Conservation (phyloP, 139 green algal genomes). For the Micromonas pusilla region DNA sequence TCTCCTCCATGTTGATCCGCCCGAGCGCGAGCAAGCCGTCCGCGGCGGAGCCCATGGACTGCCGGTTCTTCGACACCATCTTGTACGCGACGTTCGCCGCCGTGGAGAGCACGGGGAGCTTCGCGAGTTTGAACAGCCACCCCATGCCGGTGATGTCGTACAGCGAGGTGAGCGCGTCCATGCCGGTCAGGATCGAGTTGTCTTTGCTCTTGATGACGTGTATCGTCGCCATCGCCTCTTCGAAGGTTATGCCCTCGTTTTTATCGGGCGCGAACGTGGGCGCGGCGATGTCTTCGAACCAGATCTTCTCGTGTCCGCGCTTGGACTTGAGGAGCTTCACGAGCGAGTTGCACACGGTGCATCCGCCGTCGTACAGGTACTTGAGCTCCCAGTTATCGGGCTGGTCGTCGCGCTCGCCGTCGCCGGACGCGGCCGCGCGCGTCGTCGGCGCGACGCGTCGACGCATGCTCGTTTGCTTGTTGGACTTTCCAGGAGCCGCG, state of each 20-base stretch:
- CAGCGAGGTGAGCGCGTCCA: constrained; percentile 27
- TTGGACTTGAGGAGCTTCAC: constrained; percentile 4
- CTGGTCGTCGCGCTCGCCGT: neutral
- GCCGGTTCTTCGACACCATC: constrained; percentile 55
- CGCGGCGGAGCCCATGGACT: constrained; percentile 40
- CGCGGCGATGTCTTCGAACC: constrained; percentile 34
- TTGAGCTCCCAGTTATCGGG: constrained; percentile 26
- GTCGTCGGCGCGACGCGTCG: too few species aligned
- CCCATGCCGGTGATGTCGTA: constrained; percentile 53
- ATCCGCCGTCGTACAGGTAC: constrained; percentile 38
- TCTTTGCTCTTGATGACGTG: constrained; percentile 26
- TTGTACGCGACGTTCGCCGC: constrained; percentile 57
- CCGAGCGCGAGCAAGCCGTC: constrained; percentile 35
- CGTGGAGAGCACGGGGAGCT: constrained; percentile 50
- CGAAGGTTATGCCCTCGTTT: constrained; percentile 29
- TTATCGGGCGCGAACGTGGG: constrained; percentile 14
- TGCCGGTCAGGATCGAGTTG: constrained; percentile 12
- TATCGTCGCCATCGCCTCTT: constrained; percentile 33
- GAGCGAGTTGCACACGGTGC: constrained; percentile 32
- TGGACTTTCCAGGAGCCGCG: too few species aligned
- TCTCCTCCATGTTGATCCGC: constrained; percentile 29
- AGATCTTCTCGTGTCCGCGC: constrained; percentile 26
- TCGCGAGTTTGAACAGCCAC: constrained; percentile 55
- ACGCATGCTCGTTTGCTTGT: too few species aligned
- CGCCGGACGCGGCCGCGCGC: neutral